phyloP scores from a whole-genome alignment of 768 basidiomycete genomes.

The Leucocoprinus leucothites region DNA sequence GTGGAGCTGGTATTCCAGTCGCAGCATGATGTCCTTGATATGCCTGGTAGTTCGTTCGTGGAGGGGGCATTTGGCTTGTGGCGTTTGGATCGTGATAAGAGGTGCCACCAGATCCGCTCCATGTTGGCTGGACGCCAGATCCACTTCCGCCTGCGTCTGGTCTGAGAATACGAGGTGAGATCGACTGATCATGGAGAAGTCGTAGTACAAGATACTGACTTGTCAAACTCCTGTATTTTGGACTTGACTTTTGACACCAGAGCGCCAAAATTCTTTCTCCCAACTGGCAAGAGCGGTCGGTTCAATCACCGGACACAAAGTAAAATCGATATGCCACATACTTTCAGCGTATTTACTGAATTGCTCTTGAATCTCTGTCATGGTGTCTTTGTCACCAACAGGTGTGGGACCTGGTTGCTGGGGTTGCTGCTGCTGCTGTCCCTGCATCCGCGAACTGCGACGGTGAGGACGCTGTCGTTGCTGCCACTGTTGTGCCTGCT shows the following conservation, averaged over 20 bases:
- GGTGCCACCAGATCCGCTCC: not conserved
- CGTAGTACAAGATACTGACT: conserved; percentile 32
- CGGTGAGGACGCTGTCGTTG: conserved; percentile 21
- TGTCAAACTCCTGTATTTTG: conserved; percentile 81
- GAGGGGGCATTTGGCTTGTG: conserved; percentile 1
- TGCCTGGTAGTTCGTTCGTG: conserved; percentile 10
- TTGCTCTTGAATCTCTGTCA: conserved; percentile 71
- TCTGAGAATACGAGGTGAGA: not conserved
- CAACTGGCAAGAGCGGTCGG: conserved; percentile 41
- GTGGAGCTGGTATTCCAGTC: not conserved
- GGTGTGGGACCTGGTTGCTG: conserved; percentile 9
- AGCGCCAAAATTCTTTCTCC: conserved; percentile 74
- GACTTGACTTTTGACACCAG: conserved; percentile 77
- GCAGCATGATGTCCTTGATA: conserved; percentile 5
- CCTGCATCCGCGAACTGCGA: conserved; percentile 12
- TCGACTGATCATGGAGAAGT: not conserved
- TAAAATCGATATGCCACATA: conserved; percentile 31
- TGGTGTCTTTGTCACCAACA: conserved; percentile 42
- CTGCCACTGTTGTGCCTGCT: conserved; percentile 35
- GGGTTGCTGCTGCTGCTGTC: not conserved
- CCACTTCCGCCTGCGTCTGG: conserved; percentile 12
- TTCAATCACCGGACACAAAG: not conserved
- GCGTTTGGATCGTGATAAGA: conserved; percentile 9
- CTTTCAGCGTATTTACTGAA: conserved; percentile 77
- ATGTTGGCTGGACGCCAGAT: conserved; percentile 10